Evolutionary conservation across 192 early-diverging fungal genomes (phyloP).

Genomic region (Podila minutissima): DNA sequence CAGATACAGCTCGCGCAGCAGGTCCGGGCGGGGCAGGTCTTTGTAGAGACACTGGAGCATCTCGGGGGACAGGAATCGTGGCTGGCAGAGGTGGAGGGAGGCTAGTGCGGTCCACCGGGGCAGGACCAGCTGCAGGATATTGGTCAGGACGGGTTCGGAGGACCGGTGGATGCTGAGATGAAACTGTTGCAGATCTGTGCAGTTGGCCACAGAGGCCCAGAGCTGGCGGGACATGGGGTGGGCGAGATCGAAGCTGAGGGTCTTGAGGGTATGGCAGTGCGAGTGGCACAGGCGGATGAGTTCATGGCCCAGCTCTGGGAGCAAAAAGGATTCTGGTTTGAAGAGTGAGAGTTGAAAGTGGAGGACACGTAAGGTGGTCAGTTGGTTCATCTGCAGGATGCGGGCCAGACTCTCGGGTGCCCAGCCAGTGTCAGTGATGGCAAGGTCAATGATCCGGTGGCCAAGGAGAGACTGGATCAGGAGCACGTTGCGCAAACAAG

Average conservation of each 20-base stretch:
- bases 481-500: slow-evolving; percentile 29
- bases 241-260: slow-evolving; percentile 24
- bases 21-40: slow-evolving; percentile 19
- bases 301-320: slow-evolving; percentile 14
- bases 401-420: slow-evolving; percentile 10
- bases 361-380: slow-evolving; percentile 16
- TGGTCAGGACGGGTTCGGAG: slow-evolving; percentile 34
- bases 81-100: slow-evolving; percentile 40
- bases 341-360: slow-evolving; percentile 39
- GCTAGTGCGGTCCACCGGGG: slow-evolving; percentile 25
- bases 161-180: slow-evolving; percentile 35
- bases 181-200: slow-evolving; percentile 33
- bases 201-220: slow-evolving; percentile 25
- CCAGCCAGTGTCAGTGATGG: slow-evolving; percentile 45
- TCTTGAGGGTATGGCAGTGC: slow-evolving; percentile 14
- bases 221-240: slow-evolving; percentile 2
- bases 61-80: slow-evolving; percentile 25
- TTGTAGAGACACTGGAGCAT: slow-evolving; percentile 13
- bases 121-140: slow-evolving; percentile 18
- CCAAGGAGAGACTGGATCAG: slow-evolving; percentile 35
- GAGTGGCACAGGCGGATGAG: slow-evolving; percentile 16
- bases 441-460: slow-evolving; percentile 21
- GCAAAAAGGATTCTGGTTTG: slow-evolving; percentile 16
- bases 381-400: slow-evolving; percentile 12
- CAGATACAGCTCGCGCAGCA: slow-evolving; percentile 24